These are phyloP conservation scores for Blastobotrys robertii DNA, from an alignment of 805 yeast species.

Conservation along the genomic window DNA sequence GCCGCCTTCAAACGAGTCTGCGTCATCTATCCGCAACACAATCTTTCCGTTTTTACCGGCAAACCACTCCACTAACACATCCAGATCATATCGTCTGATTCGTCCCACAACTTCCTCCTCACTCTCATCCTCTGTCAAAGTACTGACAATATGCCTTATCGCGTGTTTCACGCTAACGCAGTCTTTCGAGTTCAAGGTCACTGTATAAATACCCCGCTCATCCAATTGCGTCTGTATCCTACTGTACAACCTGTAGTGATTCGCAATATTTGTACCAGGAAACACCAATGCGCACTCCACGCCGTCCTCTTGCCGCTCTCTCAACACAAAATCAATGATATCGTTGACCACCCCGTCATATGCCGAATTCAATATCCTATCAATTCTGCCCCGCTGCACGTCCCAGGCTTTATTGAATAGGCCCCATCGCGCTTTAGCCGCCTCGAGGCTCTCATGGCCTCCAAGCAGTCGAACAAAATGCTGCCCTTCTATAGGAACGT, in stretches of 20 bases:
- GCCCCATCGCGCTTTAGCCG: slow-evolving; percentile 33
- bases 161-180: slow-evolving; percentile 27
- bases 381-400: slow-evolving; percentile 25
- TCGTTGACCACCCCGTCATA: slow-evolving; percentile 12
- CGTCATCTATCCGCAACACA: slow-evolving; percentile 28
- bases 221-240: slow-evolving; percentile 15
- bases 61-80: slow-evolving; percentile 28
- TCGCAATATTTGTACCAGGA: slow-evolving; percentile 28
- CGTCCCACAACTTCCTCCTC: slow-evolving; percentile 9
- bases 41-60: slow-evolving; percentile 13
- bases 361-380: slow-evolving; percentile 22
- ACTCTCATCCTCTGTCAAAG: slow-evolving; percentile 20
- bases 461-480: slow-evolving; percentile 32
- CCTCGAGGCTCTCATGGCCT: slow-evolving; percentile 35
- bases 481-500: slow-evolving; percentile 23
- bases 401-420: slow-evolving; percentile 34
- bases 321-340: slow-evolving; percentile 9
- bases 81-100: slow-evolving; percentile 31
- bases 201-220: slow-evolving; percentile 8
- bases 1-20: slow-evolving; percentile 28
- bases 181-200: slow-evolving; percentile 27
- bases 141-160: slow-evolving; percentile 25
- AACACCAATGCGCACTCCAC: slow-evolving; percentile 23
- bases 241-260: slow-evolving; percentile 23
- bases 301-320: slow-evolving; percentile 1